Conservation (phyloP, 805 yeast species). For the Yarrowia porcina region DNA sequence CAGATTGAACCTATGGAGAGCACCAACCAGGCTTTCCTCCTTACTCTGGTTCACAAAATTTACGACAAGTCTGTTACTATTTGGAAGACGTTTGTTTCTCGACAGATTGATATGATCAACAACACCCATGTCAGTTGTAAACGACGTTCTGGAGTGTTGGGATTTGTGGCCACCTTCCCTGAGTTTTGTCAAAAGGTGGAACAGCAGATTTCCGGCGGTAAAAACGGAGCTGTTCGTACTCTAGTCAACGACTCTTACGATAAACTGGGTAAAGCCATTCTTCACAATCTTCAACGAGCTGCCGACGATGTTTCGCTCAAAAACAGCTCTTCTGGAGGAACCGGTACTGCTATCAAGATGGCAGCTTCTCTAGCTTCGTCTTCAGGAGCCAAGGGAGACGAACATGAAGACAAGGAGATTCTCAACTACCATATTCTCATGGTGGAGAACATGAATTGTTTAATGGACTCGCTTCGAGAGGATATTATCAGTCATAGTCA, state of each 20-base stretch:
- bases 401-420: constrained; percentile 39
- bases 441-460: constrained; percentile 49
- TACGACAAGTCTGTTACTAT: constrained; percentile 49
- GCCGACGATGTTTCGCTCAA: constrained; percentile 31
- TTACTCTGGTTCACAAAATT: constrained; percentile 50
- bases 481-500: neutral
- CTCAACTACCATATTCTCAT: constrained; percentile 47
- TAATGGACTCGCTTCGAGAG: constrained; percentile 29
- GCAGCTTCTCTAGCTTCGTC: constrained; percentile 14
- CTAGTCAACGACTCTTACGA: constrained; percentile 37
- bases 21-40: constrained; percentile 62
- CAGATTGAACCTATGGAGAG: constrained; percentile 35
- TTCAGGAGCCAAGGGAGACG: constrained; percentile 18
- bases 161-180: constrained; percentile 49
- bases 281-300: constrained; percentile 35
- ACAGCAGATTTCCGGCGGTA: neutral
- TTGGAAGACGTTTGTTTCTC: constrained; percentile 60
- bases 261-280: constrained; percentile 36
- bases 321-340: neutral
- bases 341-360: constrained; percentile 15
- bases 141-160: constrained; percentile 44
- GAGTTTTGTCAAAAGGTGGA: constrained; percentile 46
- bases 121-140: constrained; percentile 40
- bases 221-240: constrained; percentile 32
- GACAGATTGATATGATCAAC: constrained; percentile 49